phyloP scores from a whole-genome alignment of 1,284 basidiomycete genomes.

The Neotropicomus parvogracilis region DNA sequence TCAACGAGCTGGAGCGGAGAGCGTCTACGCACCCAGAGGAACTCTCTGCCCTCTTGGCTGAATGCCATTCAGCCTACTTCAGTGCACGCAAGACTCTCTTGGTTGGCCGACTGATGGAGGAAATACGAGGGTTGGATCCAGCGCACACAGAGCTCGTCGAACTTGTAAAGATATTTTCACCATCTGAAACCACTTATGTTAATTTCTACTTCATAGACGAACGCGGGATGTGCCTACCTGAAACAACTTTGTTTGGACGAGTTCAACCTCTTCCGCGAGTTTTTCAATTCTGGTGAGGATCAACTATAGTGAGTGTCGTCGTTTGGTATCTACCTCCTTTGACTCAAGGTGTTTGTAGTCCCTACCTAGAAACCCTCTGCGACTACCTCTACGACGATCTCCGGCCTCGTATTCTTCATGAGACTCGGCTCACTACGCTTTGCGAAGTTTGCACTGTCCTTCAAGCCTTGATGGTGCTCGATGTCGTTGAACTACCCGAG shows the following conservation, averaged over 20 bases:
- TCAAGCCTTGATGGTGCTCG: conserved; percentile 90
- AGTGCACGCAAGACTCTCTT: conserved; percentile 67
- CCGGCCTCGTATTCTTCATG: conserved; percentile 89
- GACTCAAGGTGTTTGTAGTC: conserved; percentile 41
- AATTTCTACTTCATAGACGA: conserved; percentile 51
- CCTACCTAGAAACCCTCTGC: conserved; percentile 85
- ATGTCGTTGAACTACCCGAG: conserved; percentile 47
- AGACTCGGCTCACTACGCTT: conserved; percentile 78
- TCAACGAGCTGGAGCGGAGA: conserved; percentile 81
- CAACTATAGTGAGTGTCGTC: conserved; percentile 72
- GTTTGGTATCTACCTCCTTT: not conserved
- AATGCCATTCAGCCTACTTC: conserved; percentile 85
- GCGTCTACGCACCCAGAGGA: conserved; percentile 72
- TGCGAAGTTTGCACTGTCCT: conserved; percentile 93
- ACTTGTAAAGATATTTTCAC: conserved; percentile 49
- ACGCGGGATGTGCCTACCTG: conserved; percentile 85
- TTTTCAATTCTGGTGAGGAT: conserved; percentile 83
- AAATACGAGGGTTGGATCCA: conserved; percentile 80
- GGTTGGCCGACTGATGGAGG: conserved; percentile 66
- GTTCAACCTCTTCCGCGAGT: conserved; percentile 77
- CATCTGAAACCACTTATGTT: not conserved
- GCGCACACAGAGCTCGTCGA: conserved; percentile 78
- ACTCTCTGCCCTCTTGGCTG: conserved; percentile 69
- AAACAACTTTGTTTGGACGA: conserved; percentile 88
- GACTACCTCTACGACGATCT: conserved; percentile 92